Evolutionary conservation across 257 asterid species (phyloP).

Genomic region (Salvia splendens): DNA sequence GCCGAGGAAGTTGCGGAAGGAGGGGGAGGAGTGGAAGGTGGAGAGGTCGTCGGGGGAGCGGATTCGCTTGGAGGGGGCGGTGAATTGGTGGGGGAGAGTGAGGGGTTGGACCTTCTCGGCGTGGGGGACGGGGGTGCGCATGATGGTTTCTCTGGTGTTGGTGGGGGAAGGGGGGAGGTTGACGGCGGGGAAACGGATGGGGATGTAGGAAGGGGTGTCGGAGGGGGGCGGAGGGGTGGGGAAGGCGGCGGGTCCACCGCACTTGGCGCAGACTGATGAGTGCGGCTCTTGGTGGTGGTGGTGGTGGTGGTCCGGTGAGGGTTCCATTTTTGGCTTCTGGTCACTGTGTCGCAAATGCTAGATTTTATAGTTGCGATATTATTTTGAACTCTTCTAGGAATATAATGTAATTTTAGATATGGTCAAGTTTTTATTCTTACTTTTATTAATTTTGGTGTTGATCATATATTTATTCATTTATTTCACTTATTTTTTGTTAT

Average conservation of each 20-base stretch:
- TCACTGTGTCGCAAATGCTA: too few species aligned
- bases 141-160: conserved; percentile 68
- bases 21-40: conserved; percentile 54
- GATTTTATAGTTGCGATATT: too few species aligned
- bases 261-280: conserved; percentile 54
- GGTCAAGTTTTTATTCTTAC: too few species aligned
- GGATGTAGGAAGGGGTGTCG: conserved; percentile 70
- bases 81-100: conserved; percentile 61
- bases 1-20: conserved; percentile 69
- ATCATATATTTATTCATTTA: too few species aligned
- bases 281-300: conserved; percentile 28
- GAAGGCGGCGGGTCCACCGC: conserved; percentile 71
- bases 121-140: conserved; percentile 91
- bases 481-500: too few species aligned
- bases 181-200: conserved; percentile 86
- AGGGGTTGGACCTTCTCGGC: conserved; percentile 54
- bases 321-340: conserved; percentile 30
- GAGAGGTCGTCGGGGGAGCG: conserved; percentile 61
- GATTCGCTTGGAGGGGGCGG: conserved; percentile 56
- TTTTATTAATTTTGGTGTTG: too few species aligned
- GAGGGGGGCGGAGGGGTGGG: conserved; percentile 70
- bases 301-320: conserved; percentile 31
- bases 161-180: conserved; percentile 68
- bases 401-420: too few species aligned
- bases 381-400: too few species aligned